Base-by-base conservation (phyloP, 306 rosid genomes). In the Lathyrus tuberosus region DNA sequence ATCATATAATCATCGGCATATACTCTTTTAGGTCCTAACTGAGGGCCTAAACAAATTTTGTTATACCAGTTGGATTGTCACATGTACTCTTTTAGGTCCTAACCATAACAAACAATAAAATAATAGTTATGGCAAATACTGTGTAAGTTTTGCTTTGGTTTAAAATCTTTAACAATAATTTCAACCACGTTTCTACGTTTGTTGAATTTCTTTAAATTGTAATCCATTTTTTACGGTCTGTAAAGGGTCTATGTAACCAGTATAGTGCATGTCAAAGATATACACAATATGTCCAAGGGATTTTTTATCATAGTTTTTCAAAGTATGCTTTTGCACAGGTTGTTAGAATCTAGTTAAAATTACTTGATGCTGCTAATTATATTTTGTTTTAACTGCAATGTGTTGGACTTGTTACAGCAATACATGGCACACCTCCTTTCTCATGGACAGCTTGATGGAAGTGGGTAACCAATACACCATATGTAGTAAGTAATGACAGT, bases 391-490 rank as follows among this genome's bases (percentile, higher is more conserved):
- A 28, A 65, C 15, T 56, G 10, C 24, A 0, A n/a, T 60, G 3
- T 68, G 22, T 63, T 71, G 75, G 41, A 6, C 38, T 80, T 65
- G 37, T 83, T 68, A 77, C 92, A 94, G 98, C 88, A 84, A 88
- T 94, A 94, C 82, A 86, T 88, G 92, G 97, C 96, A 58, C 98
- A 94, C 86, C 88, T 94, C 70, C 87, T 85, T 24, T 90, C 96
- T 58, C 86, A 10, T 65, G 98, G 98, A 76, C 96, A 90, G 59
- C 84, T 94, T 66, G 98, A 90, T 70, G 97, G 96, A 64, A 88
- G 94, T 62, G 83, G 83, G 85, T 86, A 81, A 76, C 49, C 18
- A 9, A 49, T 62, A 40, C 47, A 8, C 31, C 35, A 7, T 33
- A 46, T 65, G 67, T n/a, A n/a, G n/a, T n/a, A 53, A 16, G 38